A percentile compares a stretch with the other conserved stretches of the same genome.
Evolutionary conservation across 2,329 filamentous ascomycete genomes (phyloP).

Genomic region (Neopestalotiopsis clavispora): DNA sequence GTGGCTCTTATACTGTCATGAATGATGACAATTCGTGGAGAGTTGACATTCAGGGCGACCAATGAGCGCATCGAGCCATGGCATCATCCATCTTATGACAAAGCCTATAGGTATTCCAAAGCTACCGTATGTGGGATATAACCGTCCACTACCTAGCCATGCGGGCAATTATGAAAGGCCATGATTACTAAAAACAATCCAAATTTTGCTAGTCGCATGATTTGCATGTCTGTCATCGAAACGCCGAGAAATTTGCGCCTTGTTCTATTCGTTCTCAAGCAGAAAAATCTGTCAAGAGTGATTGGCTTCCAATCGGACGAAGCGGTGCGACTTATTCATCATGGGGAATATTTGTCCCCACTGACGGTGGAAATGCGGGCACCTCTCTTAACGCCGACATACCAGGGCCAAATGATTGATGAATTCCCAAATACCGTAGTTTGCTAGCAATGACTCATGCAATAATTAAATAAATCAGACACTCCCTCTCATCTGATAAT

Average conservation of each 20-base stretch:
- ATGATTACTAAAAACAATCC: not conserved
- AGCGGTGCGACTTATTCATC: slow-evolving; percentile 5
- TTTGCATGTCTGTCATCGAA: not conserved
- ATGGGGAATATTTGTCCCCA: slow-evolving; percentile 8
- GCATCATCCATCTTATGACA: slow-evolving; percentile 10
- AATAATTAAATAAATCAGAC: not conserved
- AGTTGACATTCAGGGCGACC: slow-evolving; percentile 5
- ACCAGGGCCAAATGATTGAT: not conserved
- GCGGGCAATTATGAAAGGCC: not conserved
- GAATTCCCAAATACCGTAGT: not conserved
- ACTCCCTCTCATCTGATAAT: not conserved
- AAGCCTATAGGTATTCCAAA: not conserved
- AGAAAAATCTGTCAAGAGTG: not conserved
- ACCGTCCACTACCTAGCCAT: not conserved
- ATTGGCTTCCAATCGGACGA: not conserved
- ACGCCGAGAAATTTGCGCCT: not conserved
- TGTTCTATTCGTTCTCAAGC: not conserved
- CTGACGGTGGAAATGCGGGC: not conserved
- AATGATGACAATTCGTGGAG: slow-evolving; percentile 4
- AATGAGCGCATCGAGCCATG: slow-evolving; percentile 9
- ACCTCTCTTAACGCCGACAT: not conserved
- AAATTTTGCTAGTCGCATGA: not conserved
- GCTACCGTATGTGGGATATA: not conserved
- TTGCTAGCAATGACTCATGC: not conserved
- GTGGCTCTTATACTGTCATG: slow-evolving; percentile 2